These are phyloP conservation scores for Cicer cuneatum DNA, from an alignment of 306 rosid genomes.

Conservation along the genomic window DNA sequence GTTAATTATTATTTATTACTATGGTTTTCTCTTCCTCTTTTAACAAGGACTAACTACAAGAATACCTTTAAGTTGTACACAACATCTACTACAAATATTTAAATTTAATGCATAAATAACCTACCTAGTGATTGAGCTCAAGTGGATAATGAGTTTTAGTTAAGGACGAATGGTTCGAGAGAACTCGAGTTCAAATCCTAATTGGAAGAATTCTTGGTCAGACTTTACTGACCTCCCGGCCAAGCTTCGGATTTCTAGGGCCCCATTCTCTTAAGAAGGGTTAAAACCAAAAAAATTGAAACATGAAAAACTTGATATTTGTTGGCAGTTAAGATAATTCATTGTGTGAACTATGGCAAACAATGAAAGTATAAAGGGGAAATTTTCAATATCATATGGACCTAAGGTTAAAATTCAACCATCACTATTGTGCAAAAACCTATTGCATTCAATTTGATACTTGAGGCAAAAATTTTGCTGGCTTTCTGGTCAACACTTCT, in stretches of 20 bases:
- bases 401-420: background rate
- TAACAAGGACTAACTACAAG: conserved; percentile 22
- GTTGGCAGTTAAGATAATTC: background rate
- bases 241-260: no score
- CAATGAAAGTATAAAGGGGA: background rate
- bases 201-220: no score
- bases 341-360: background rate
- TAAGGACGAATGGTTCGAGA: no score
- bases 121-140: no score
- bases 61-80: conserved; percentile 24
- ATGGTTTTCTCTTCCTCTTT: conserved; percentile 4
- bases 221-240: no score
- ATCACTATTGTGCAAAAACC: background rate
- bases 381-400: conserved; percentile 8
- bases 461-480: background rate
- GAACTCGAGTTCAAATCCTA: no score
- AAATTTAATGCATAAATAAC: background rate
- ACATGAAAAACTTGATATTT: background rate
- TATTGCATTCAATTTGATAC: background rate
- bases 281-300: background rate
- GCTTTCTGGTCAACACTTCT: conserved; percentile 1
- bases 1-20: conserved; percentile 23
- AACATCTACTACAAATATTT: background rate
- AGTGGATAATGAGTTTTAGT: no score
- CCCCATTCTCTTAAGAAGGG: no score